Conservation (phyloP, 2,329 filamentous ascomycete species). For the Colletotrichum sp. region DNA sequence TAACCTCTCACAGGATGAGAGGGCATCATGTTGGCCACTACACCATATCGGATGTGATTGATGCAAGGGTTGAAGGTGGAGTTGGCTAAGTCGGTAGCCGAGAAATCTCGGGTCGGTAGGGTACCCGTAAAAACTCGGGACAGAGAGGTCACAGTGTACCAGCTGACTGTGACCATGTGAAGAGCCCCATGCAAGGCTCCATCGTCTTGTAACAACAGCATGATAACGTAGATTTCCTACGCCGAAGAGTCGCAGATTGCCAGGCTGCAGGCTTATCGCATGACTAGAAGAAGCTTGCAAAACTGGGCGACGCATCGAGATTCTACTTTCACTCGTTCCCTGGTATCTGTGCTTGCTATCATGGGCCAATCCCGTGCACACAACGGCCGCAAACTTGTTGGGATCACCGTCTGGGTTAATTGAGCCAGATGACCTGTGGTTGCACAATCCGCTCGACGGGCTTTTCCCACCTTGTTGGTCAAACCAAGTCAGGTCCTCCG, state of each 20-base stretch:
- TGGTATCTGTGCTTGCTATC: neutral
- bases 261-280: no score
- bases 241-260: neutral
- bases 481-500: neutral
- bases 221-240: neutral
- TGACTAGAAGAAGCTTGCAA: neutral
- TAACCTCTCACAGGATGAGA: constrained; percentile 8
- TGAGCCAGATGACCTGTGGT: no score
- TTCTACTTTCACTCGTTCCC: no score
- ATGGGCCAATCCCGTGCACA: neutral
- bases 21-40: constrained; percentile 20
- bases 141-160: neutral
- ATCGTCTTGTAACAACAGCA: neutral
- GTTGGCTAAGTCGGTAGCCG: neutral
- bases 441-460: no score
- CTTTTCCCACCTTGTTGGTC: neutral
- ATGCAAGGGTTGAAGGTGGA: neutral
- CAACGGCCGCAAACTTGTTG: neutral
- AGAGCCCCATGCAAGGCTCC: neutral
- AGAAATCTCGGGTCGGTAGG: neutral
- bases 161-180: neutral
- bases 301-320: neutral
- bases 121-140: neutral
- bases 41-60: constrained; percentile 3
- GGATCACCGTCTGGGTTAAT: no score